These are phyloP conservation scores for Peterozyma toletana DNA, from an alignment of 805 yeast species.

Conservation along the genomic window DNA sequence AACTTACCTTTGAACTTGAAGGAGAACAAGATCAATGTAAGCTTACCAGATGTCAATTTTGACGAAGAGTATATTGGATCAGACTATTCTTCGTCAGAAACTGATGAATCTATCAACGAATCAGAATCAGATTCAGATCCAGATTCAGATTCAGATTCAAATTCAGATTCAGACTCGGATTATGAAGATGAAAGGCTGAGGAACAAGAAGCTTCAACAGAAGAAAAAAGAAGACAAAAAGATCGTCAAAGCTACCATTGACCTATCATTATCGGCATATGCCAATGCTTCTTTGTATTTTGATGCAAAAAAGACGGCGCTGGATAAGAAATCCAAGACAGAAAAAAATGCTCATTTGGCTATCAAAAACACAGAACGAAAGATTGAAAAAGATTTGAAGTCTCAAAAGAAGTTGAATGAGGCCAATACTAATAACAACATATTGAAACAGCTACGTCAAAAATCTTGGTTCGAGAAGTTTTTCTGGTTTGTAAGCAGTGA, in stretches of 20 bases:
- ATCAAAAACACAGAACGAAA: slow-evolving; percentile 76
- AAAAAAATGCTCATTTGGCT: slow-evolving; percentile 68
- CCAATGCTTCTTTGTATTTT: slow-evolving; percentile 81
- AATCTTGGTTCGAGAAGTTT: slow-evolving; percentile 90
- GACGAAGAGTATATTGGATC: slow-evolving; percentile 22
- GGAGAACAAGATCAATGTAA: slow-evolving; percentile 57
- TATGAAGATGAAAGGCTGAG: slow-evolving; percentile 22
- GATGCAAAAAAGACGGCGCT: slow-evolving; percentile 69
- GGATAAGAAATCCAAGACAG: slow-evolving; percentile 75
- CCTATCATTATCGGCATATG: slow-evolving; percentile 68
- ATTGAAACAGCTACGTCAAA: slow-evolving; percentile 57
- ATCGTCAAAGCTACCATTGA: slow-evolving; percentile 56
- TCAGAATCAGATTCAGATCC: slow-evolving; percentile 18
- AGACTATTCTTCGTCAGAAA: too few relatives aligned
- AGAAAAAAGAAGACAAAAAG: slow-evolving; percentile 11
- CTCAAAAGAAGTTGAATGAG: slow-evolving; percentile 50
- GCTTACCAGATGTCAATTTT: slow-evolving; percentile 40
- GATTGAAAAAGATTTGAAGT: slow-evolving; percentile 64
- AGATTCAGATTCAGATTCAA: slow-evolving; percentile 29
- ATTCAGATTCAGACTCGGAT: slow-evolving; percentile 20
- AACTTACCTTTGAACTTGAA: slow-evolving; percentile 62
- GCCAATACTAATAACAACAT: slow-evolving; percentile 31
- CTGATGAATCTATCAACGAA: slow-evolving; percentile 17
- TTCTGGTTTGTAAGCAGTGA: slow-evolving; percentile 92
- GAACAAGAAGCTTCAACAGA: slow-evolving; percentile 1